Percentiles rank a stretch among this genome's conserved stretches.
phyloP scores from a whole-genome alignment of 805 yeast species.

The Blastobotrys terrestris region DNA sequence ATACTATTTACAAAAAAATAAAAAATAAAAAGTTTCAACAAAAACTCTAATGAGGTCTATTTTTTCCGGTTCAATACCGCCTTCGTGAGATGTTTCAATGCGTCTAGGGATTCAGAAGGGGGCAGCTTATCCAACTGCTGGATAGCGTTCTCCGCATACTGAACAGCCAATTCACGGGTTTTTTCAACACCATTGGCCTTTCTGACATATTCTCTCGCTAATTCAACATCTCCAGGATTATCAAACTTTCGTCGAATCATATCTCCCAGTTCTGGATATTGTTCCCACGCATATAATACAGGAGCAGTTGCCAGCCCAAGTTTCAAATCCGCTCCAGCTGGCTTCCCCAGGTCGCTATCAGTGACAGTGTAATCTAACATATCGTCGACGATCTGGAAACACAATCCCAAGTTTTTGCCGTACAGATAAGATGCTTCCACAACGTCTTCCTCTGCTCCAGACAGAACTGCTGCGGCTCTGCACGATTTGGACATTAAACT shows the following conservation, averaged over 20 bases:
- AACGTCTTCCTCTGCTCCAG: slow-evolving; percentile 71
- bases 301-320: slow-evolving; percentile 97
- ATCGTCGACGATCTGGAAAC: slow-evolving; percentile 95
- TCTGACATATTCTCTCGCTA: slow-evolving; percentile 69
- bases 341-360: slow-evolving; percentile 81
- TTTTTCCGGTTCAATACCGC: slow-evolving; percentile 77
- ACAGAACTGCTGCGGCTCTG: slow-evolving; percentile 85
- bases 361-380: slow-evolving; percentile 92
- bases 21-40: not conserved
- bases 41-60: slow-evolving; percentile 27
- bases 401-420: slow-evolving; percentile 88
- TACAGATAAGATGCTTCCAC: slow-evolving; percentile 84
- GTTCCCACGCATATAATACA: slow-evolving; percentile 87
- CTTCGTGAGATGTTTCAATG: slow-evolving; percentile 77
- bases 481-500: slow-evolving; percentile 90
- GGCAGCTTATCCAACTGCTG: slow-evolving; percentile 64
- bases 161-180: slow-evolving; percentile 70
- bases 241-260: slow-evolving; percentile 79
- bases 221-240: slow-evolving; percentile 74
- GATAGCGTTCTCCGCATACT: slow-evolving; percentile 72
- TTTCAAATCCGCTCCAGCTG: slow-evolving; percentile 90
- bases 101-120: slow-evolving; percentile 82
- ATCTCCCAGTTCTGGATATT: slow-evolving; percentile 76
- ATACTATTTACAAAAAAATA: not conserved
- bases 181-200: slow-evolving; percentile 67